phyloP scores from a whole-genome alignment of 2,329 filamentous ascomycete genomes.

The Ceratocystis papillata region DNA sequence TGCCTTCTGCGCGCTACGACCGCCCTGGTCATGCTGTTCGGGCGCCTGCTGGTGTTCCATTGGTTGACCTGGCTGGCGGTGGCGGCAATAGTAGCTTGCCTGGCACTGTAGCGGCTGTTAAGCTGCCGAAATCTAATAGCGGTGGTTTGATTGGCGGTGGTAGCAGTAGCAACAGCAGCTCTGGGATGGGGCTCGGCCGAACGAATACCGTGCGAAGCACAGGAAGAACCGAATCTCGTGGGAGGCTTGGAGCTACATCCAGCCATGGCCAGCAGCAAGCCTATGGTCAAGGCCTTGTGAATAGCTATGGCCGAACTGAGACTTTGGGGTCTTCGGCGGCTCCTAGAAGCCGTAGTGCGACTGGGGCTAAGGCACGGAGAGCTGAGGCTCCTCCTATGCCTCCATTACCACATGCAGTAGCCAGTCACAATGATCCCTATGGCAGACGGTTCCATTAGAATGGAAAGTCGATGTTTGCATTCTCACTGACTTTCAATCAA shows the following conservation, averaged over 20 bases:
- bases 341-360: slow-evolving; percentile 1
- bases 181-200: slow-evolving; percentile 17
- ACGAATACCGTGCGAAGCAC: slow-evolving; percentile 21
- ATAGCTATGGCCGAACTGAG: background rate
- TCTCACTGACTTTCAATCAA: background rate
- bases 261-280: background rate
- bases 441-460: slow-evolving; percentile 21
- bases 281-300: background rate
- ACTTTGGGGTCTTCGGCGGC: slow-evolving; percentile 2
- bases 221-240: slow-evolving; percentile 15
- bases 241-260: slow-evolving; percentile 8
- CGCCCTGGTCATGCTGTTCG: slow-evolving; percentile 42
- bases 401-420: slow-evolving; percentile 20
- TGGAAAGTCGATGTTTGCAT: background rate
- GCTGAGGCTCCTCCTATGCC: slow-evolving; percentile 21
- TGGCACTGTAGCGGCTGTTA: slow-evolving; percentile 10
- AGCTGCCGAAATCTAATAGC: slow-evolving; percentile 13
- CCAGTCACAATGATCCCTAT: slow-evolving; percentile 19
- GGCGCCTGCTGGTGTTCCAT: slow-evolving; percentile 34
- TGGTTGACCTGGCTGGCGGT: slow-evolving; percentile 38
- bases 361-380: background rate
- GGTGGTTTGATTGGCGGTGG: slow-evolving; percentile 4
- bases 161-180: slow-evolving; percentile 1
- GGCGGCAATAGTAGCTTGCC: slow-evolving; percentile 5
- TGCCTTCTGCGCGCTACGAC: slow-evolving; percentile 50